A percentile compares a stretch with the other conserved stretches of the same genome.
phyloP scores from a whole-genome alignment of 129 eudicot species.

The Arctium minus region DNA sequence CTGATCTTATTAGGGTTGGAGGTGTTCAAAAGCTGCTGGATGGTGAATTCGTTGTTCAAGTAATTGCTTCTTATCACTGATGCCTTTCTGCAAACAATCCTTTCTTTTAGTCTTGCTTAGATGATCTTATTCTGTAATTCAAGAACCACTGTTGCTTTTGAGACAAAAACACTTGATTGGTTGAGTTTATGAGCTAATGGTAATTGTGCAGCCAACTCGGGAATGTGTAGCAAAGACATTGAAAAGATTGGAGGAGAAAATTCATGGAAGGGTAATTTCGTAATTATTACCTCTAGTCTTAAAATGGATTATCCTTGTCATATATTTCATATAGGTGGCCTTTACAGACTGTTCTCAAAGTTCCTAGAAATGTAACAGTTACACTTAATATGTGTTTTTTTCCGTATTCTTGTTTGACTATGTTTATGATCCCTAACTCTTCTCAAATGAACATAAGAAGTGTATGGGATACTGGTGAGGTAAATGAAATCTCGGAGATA shows the following conservation, averaged over 20 bases:
- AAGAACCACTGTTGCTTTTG: not conserved
- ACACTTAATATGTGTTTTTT: not conserved
- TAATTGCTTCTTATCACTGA: conserved; percentile 17
- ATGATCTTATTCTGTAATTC: not conserved
- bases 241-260: conserved; percentile 84
- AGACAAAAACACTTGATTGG: not conserved
- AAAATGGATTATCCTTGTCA: not conserved
- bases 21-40: conserved; percentile 85
- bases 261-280: conserved; percentile 68
- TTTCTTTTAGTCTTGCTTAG: not conserved
- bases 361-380: not conserved
- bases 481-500: not conserved
- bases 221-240: conserved; percentile 72
- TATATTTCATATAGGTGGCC: not conserved
- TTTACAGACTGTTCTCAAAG: not conserved
- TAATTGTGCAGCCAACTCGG: conserved; percentile 62
- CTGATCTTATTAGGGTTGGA: conserved; percentile 70
- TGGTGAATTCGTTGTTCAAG: conserved; percentile 85
- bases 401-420: not conserved
- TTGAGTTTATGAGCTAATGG: conserved; percentile 4
- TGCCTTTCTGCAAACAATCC: not conserved
- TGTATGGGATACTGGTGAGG: not conserved
- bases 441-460: not conserved
- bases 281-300: not conserved
- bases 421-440: not conserved